These are phyloP conservation scores for Hanseniaspora sp. DNA, from an alignment of 1,139 yeast species.

Conservation along the genomic window DNA sequence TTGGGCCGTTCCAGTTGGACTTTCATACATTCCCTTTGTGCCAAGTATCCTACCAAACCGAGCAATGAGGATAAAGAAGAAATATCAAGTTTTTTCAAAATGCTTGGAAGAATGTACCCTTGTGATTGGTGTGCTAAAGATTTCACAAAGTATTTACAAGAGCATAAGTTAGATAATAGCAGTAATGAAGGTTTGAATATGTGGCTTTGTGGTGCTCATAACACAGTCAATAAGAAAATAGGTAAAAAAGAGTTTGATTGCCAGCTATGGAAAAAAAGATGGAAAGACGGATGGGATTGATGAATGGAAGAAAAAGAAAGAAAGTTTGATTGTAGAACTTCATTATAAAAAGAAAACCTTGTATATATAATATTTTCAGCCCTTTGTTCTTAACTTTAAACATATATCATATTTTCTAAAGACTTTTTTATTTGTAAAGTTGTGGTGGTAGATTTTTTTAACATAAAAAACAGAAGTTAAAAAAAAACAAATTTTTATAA, in stretches of 20 bases:
- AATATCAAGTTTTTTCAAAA: slow-evolving; percentile 53
- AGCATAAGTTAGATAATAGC: slow-evolving; percentile 53
- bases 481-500: too few relatives aligned
- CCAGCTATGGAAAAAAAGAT: slow-evolving; percentile 78
- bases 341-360: too few relatives aligned
- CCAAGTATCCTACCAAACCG: slow-evolving; percentile 71
- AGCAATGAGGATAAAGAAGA: slow-evolving; percentile 52
- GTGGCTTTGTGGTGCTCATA: slow-evolving; percentile 95
- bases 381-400: too few relatives aligned
- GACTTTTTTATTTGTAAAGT: too few relatives aligned
- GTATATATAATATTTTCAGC: too few relatives aligned
- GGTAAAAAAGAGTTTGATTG: slow-evolving; percentile 85
- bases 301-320: too few relatives aligned
- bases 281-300: slow-evolving; percentile 68
- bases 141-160: slow-evolving; percentile 51
- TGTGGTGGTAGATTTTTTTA: too few relatives aligned
- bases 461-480: neutral
- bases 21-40: slow-evolving; percentile 78
- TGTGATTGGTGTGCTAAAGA: slow-evolving; percentile 92
- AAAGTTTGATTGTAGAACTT: too few relatives aligned
- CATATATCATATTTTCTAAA: too few relatives aligned
- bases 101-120: slow-evolving; percentile 78
- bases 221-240: slow-evolving; percentile 70
- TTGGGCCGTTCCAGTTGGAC: slow-evolving; percentile 91
- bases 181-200: slow-evolving; percentile 70